Evolutionary conservation across 495 filamentous ascomycete species (phyloP), one percentile per base, ranked within the genome.

Genomic region (Hyaloscypha variabilis): DNA sequence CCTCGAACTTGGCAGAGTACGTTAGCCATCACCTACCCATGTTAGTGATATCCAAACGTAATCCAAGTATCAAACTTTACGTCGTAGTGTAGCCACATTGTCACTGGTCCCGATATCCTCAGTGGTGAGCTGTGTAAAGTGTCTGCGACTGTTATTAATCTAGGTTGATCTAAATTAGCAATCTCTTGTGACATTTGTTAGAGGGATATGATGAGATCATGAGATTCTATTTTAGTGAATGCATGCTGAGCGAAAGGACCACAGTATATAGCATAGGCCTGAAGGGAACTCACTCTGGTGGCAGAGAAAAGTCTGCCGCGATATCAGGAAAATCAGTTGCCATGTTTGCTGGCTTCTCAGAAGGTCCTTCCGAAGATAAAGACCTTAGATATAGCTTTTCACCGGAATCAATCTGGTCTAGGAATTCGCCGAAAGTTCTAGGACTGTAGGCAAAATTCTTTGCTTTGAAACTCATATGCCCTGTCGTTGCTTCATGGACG

Each of bases 41-140:
- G 63, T 56, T 3, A 67, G 51, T 28, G 14, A 26, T 26, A 53
- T 25, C 6, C 30, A 42, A 25, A 50, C 28, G 26, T 30, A 30
- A 29, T 19, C 29, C 17, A 3, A 50, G 46, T 28, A 13, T n/a
- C 30, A 28, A 46, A 50, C 13, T 83, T 79, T 76, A 91, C 90
- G 75, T 97, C 92, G 78, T 94, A 97, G 74, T 97, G 92, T 28
- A 96, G 80, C 94, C 93, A 97, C 86, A 98, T 92, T 28, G 85
- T 88, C 3, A 96, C 92, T 0, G 85, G 88, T 1, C 92, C 91
- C 17, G 91, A 94, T 50, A 97, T 87, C 28, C 93, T 81, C 26
- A 96, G 75, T 0, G 92, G 88, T 0, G 91, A 92, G 72, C 90
- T 95, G 71, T 96, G 92, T n/a, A 83, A 77, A 67, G 87, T 87